These are phyloP conservation scores for Boletus patriciae DNA, from an alignment of 768 basidiomycete genomes.

Conservation along the genomic window DNA sequence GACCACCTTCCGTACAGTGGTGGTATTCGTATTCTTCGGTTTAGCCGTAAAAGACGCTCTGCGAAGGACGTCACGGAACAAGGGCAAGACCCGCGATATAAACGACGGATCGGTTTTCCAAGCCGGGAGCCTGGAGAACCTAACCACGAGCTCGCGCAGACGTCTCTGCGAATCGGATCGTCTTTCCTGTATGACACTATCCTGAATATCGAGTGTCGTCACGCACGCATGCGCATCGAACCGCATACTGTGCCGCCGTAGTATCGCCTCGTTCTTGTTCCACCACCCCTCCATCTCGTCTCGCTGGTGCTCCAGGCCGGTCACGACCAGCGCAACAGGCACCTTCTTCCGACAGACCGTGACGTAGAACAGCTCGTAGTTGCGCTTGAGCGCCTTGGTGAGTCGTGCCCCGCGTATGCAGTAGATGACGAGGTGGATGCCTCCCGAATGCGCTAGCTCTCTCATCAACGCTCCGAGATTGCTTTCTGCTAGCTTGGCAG, in stretches of 20 bases:
- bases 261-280: constrained; percentile 24
- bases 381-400: constrained; percentile 16
- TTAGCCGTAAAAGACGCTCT: too few relatives aligned
- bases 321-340: constrained; percentile 36
- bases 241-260: constrained; percentile 27
- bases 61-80: not conserved
- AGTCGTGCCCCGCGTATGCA: not conserved
- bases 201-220: not conserved
- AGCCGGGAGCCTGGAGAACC: not conserved
- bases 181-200: not conserved
- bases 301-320: constrained; percentile 33
- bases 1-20: not conserved
- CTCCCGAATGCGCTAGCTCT: not conserved
- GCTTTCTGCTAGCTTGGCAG: not conserved
- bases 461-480: not conserved
- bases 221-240: constrained; percentile 19
- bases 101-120: not conserved
- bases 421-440: not conserved
- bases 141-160: not conserved
- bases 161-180: not conserved
- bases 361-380: constrained; percentile 35
- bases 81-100: not conserved
- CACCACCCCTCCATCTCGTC: constrained; percentile 28
- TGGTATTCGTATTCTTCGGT: not conserved
- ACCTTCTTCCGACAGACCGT: constrained; percentile 36